These are phyloP conservation scores for Mycena galopus DNA, from an alignment of 768 basidiomycete genomes.

Conservation along the genomic window DNA sequence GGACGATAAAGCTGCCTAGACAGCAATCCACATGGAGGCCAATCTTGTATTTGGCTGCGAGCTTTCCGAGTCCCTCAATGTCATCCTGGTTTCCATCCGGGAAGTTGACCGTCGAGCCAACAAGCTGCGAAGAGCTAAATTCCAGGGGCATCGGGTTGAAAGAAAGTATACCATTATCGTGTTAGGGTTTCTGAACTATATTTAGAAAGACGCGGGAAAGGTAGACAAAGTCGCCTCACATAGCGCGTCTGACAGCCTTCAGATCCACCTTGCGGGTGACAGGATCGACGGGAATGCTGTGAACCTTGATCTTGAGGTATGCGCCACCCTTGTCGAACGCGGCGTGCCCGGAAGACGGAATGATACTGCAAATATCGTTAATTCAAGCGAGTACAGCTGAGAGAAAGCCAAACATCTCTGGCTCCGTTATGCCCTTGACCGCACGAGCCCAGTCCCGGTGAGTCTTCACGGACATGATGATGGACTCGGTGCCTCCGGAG, in stretches of 20 bases:
- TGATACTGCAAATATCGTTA: conserved; percentile 63
- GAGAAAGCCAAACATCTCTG: conserved; percentile 81
- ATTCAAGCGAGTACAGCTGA: neutral
- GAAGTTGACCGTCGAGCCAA: conserved; percentile 89
- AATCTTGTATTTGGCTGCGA: conserved; percentile 81
- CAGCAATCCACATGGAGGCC: conserved; percentile 97
- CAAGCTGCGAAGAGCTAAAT: conserved; percentile 62
- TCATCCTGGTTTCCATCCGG: conserved; percentile 91
- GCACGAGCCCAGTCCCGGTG: conserved; percentile 92
- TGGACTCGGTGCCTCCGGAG: conserved; percentile 95
- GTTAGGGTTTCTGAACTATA: conserved; percentile 75
- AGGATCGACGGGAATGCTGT: conserved; percentile 85
- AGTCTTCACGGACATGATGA: conserved; percentile 95
- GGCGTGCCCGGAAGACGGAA: conserved; percentile 89
- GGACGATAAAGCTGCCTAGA: conserved; percentile 93
- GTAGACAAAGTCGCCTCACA: conserved; percentile 65
- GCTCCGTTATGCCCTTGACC: conserved; percentile 89
- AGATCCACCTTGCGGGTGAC: conserved; percentile 84
- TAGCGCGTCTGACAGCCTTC: conserved; percentile 84
- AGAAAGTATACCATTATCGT: conserved; percentile 79
- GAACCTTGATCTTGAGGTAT: conserved; percentile 92
- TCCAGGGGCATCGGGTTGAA: neutral
- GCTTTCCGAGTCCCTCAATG: conserved; percentile 79
- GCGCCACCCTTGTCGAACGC: conserved; percentile 95
- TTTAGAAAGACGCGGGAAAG: conserved; percentile 18